Conservation (phyloP, 1,284 basidiomycete species). For the Irpex sp. region DNA sequence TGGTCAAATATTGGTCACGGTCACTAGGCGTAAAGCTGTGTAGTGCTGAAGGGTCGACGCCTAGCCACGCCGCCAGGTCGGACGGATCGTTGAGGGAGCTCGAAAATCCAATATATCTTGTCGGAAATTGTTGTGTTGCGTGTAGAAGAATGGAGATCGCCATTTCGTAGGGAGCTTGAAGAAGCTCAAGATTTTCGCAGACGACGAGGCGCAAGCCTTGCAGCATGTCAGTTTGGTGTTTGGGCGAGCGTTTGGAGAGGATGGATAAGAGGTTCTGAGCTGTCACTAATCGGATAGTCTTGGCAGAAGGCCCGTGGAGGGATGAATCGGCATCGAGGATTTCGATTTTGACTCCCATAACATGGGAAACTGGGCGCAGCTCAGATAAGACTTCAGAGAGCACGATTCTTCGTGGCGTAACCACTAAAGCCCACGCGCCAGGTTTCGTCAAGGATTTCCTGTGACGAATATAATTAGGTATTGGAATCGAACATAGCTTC, state of each 20-base stretch:
- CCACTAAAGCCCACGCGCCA: slow-evolving; percentile 50
- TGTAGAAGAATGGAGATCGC: slow-evolving; percentile 68
- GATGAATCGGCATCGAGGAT: slow-evolving; percentile 26
- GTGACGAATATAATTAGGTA: neutral
- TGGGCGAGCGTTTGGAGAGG: slow-evolving; percentile 27
- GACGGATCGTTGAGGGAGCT: slow-evolving; percentile 78
- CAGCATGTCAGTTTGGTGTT: slow-evolving; percentile 24
- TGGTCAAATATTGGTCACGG: slow-evolving; percentile 76
- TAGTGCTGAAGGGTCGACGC: slow-evolving; percentile 60
- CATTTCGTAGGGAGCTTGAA: slow-evolving; percentile 85
- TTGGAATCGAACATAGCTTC: neutral
- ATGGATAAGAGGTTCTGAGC: slow-evolving; percentile 45
- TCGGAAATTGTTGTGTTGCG: slow-evolving; percentile 53
- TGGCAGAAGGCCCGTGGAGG: slow-evolving; percentile 33
- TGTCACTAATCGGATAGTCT: slow-evolving; percentile 52
- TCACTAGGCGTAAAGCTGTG: slow-evolving; percentile 83
- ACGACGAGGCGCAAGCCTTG: slow-evolving; percentile 63
- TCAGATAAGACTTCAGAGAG: slow-evolving; percentile 49
- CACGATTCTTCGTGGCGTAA: slow-evolving; percentile 49
- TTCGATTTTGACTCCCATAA: slow-evolving; percentile 44
- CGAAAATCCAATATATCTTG: slow-evolving; percentile 79
- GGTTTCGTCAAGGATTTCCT: slow-evolving; percentile 40
- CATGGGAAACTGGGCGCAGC: slow-evolving; percentile 38
- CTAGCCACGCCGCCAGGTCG: slow-evolving; percentile 84
- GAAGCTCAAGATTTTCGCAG: slow-evolving; percentile 84